Conservation (phyloP, 2,329 filamentous ascomycete genomes). For the Zasmidium angulare region DNA sequence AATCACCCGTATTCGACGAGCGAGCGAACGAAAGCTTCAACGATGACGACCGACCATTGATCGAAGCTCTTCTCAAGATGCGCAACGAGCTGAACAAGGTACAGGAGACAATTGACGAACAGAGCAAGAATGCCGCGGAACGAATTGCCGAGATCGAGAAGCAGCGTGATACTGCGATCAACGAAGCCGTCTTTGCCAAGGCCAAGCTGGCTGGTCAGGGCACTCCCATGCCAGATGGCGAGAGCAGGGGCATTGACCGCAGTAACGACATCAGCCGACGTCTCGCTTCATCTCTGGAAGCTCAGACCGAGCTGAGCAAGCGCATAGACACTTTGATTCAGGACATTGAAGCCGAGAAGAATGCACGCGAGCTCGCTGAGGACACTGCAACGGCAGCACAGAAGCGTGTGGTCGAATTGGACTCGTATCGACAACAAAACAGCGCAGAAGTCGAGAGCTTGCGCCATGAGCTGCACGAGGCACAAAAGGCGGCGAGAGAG, state of each 20-base stretch:
- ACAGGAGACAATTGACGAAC: conserved; percentile 83
- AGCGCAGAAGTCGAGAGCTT: conserved; percentile 82
- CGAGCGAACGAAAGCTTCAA: conserved; percentile 75
- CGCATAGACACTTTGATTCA: conserved; percentile 66
- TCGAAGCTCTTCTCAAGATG: conserved; percentile 92
- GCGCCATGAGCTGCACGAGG: conserved; percentile 78
- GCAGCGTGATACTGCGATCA: conserved; percentile 90
- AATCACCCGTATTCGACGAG: conserved; percentile 69
- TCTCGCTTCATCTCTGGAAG: conserved; percentile 74
- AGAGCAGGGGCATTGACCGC: conserved; percentile 58
- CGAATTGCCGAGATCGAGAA: conserved; percentile 92
- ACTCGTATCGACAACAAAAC: conserved; percentile 78
- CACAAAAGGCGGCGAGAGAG: conserved; percentile 75
- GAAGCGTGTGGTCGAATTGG: conserved; percentile 78
- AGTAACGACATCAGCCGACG: conserved; percentile 75
- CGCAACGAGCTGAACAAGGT: conserved; percentile 84
- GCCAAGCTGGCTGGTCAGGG: conserved; percentile 84
- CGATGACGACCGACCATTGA: conserved; percentile 86
- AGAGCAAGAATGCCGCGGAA: conserved; percentile 79
- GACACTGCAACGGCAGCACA: conserved; percentile 82
- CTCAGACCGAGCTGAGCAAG: conserved; percentile 78
- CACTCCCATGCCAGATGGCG: conserved; percentile 54
- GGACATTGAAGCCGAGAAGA: conserved; percentile 79
- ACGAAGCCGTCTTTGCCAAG: conserved; percentile 92
- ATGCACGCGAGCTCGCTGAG: conserved; percentile 79